A percentile compares a stretch with the other conserved stretches of the same genome.
phyloP scores from a whole-genome alignment of 345 rosid species.

The Brassica cretica region DNA sequence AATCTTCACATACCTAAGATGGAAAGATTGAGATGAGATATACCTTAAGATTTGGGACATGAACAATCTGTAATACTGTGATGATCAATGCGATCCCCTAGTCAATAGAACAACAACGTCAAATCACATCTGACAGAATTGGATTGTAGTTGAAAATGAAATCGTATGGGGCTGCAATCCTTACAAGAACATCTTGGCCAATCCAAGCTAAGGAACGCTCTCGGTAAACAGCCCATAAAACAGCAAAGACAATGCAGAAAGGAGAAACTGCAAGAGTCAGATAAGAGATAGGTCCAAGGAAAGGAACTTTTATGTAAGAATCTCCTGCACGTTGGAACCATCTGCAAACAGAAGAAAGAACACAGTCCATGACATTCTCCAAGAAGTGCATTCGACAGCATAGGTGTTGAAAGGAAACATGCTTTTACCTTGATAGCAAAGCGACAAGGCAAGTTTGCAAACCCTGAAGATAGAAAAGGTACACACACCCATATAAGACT shows the following conservation, averaged over 20 bases:
- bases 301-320: slow-evolving; percentile 74
- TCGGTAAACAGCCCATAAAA: slow-evolving; percentile 86
- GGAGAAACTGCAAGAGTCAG: slow-evolving; percentile 90
- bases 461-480: slow-evolving; percentile 62
- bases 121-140: slow-evolving; percentile 3
- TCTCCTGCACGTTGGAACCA: slow-evolving; percentile 76
- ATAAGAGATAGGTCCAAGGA: slow-evolving; percentile 82
- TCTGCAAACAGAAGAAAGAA: slow-evolving; percentile 45
- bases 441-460: slow-evolving; percentile 97
- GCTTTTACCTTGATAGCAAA: slow-evolving; percentile 69
- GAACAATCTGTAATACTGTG: slow-evolving; percentile 95
- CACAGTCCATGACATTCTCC: slow-evolving; percentile 2
- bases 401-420: slow-evolving; percentile 20
- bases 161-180: slow-evolving; percentile 30
- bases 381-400: slow-evolving; percentile 6
- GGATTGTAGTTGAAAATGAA: slow-evolving; percentile 1
- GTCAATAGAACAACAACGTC: slow-evolving; percentile 29
- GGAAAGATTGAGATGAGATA: not conserved
- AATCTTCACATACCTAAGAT: not conserved
- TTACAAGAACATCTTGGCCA: slow-evolving; percentile 97
- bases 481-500: slow-evolving; percentile 10
- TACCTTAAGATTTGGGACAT: slow-evolving; percentile 97
- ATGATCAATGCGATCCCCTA: slow-evolving; percentile 95
- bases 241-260: slow-evolving; percentile 86
- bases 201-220: slow-evolving; percentile 75